A percentile compares a stretch with the other conserved stretches of the same genome.
These are phyloP conservation scores for Trametes villosa DNA, from an alignment of 768 basidiomycete genomes.

Conservation along the genomic window DNA sequence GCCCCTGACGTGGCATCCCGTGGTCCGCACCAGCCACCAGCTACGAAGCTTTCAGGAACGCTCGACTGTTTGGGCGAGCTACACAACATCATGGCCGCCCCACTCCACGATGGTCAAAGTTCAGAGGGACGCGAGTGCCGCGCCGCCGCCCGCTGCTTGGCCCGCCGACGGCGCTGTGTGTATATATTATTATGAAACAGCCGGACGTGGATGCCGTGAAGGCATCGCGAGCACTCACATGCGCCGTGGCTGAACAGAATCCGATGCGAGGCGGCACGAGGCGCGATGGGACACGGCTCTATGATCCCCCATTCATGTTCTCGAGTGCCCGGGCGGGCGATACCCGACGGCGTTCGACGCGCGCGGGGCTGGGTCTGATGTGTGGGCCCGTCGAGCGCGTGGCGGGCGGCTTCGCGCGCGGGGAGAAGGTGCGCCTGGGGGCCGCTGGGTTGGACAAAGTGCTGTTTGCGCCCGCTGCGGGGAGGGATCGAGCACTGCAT, in stretches of 20 bases:
- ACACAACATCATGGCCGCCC: neutral
- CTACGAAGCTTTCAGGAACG: neutral
- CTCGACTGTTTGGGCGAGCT: neutral
- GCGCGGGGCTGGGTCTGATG: neutral
- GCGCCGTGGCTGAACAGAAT: neutral
- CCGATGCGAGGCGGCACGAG: neutral
- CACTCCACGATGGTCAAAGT: neutral
- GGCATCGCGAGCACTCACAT: neutral
- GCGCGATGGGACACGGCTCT: neutral
- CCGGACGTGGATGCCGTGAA: neutral
- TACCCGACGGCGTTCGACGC: neutral
- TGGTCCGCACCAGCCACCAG: neutral
- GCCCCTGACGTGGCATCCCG: conserved; percentile 12
- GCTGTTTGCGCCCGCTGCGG: neutral
- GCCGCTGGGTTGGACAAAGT: neutral
- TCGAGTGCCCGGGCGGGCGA: neutral
- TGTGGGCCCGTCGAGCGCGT: neutral
- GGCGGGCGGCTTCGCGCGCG: too few relatives aligned
- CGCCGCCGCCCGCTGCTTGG: too few relatives aligned
- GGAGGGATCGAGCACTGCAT: conserved; percentile 4
- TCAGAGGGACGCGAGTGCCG: neutral
- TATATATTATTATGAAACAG: too few relatives aligned
- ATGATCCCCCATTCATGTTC: neutral
- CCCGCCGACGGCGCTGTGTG: neutral
- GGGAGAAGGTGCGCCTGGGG: conserved; percentile 1